phyloP scores from a whole-genome alignment of 148 eudicot species.

The Limonium bicolor region DNA sequence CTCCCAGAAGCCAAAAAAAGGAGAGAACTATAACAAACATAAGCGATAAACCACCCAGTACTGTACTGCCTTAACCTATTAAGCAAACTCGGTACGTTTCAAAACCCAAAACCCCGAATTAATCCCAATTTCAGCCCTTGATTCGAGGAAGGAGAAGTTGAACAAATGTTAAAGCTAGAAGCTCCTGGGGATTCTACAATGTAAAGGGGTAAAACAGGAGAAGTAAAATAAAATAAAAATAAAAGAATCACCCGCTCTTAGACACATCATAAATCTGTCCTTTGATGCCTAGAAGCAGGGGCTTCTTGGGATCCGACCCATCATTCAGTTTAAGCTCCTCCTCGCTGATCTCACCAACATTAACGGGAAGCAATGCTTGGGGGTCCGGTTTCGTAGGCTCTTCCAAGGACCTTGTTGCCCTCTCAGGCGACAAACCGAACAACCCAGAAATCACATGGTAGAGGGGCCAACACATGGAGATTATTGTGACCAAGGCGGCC shows the following conservation, averaged over 20 bases:
- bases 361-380: constrained; percentile 82
- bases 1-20: too few species aligned
- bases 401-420: constrained; percentile 10
- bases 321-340: constrained; percentile 61
- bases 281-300: constrained; percentile 88
- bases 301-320: constrained; percentile 64
- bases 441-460: constrained; percentile 47
- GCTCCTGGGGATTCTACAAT: too few species aligned
- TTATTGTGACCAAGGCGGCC: constrained; percentile 49
- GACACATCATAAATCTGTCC: constrained; percentile 98
- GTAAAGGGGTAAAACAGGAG: too few species aligned
- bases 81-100: too few species aligned
- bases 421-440: constrained; percentile 36
- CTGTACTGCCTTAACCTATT: too few species aligned
- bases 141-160: too few species aligned
- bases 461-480: constrained; percentile 47
- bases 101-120: too few species aligned
- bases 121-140: too few species aligned
- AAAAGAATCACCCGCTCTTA: constrained; percentile 58
- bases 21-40: too few species aligned
- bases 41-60: too few species aligned
- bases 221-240: background rate
- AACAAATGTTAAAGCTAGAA: too few species aligned
- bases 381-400: constrained; percentile 57
- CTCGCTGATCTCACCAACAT: constrained; percentile 69